Base-by-base conservation (phyloP, 768 basidiomycete genomes). In the Lactarius hengduanensis region DNA sequence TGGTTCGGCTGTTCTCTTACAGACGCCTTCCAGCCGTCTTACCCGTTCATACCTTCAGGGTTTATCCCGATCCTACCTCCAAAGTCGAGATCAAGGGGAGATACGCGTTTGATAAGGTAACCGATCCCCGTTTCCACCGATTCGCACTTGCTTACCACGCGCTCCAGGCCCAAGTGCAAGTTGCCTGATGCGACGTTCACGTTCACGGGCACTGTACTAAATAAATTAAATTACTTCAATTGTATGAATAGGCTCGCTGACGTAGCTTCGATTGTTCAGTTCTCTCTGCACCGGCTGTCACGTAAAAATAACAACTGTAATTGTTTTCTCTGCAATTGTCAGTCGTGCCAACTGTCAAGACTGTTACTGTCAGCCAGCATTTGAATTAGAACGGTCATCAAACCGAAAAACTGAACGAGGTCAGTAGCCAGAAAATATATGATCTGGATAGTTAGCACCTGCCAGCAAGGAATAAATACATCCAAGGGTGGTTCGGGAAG, bases 91-190 rank as follows among this genome's bases (percentile, higher is more conserved):
- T 92, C 72, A 81, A 88, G 74, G 80, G 80, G 11, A 85, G 86
- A 72, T 80, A 92, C 26, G 92, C 91, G 0, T 92, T 93, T 73
- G 90, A 93, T 80, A 91, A 91, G 82, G 90, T 85, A 65, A 74
- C 72, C 16, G 3, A 36, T 22, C 32, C 9, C 5, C 45, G 8
- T 38, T 57, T 50, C 56, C 30, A 20, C 18, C 15, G 30, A 58
- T 41, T 16, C 26, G 20, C 38, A 16, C 22, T 61, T 22, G 50
- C 43, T 22, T 2, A 20, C 16, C 11, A 34, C 15, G 50, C 22
- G 26, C 20, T 9, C 18, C 30, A 67, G 57, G 32, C 50, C 26
- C 47, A 59, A 28, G 61, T 60, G 32, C 53, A 59, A 22, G 13
- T 69, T 47, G n/a, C 45, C 38, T 45, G 55, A 58, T 43, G 28